phyloP scores from a whole-genome alignment of 176 grass and related monocot species.

The Dendrocalamus sinicus region DNA sequence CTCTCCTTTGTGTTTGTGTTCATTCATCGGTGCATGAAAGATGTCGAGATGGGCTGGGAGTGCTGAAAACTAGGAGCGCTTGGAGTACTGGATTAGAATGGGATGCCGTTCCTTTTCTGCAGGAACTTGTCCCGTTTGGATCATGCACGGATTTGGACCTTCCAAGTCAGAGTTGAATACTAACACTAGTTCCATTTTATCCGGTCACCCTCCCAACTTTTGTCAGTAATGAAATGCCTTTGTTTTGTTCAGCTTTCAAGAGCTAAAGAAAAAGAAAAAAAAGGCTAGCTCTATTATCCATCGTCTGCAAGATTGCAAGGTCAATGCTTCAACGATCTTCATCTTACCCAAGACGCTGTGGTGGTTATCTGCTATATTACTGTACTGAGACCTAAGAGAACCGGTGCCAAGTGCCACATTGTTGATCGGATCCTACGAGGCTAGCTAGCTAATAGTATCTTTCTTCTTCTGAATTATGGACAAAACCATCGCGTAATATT shows the following conservation, averaged over 20 bases:
- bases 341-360: not conserved
- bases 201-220: not conserved
- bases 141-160: not conserved
- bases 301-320: not conserved
- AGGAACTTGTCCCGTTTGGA: constrained; percentile 1
- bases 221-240: not conserved
- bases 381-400: not conserved
- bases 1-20: not conserved
- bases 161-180: not conserved
- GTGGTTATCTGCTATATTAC: not conserved
- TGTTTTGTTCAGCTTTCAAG: not conserved
- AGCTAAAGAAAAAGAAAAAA: not conserved
- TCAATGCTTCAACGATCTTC: not conserved
- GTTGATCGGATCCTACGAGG: not conserved
- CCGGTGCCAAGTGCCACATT: not conserved
- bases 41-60: no score
- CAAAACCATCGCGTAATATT: not conserved
- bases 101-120: not conserved
- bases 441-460: not conserved
- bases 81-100: not conserved
- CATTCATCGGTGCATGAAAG: no score
- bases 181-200: not conserved
- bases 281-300: not conserved
- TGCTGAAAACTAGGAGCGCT: no score
- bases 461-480: not conserved